phyloP scores from a whole-genome alignment of 805 yeast species.

The Sugiyamaella smithiae region DNA sequence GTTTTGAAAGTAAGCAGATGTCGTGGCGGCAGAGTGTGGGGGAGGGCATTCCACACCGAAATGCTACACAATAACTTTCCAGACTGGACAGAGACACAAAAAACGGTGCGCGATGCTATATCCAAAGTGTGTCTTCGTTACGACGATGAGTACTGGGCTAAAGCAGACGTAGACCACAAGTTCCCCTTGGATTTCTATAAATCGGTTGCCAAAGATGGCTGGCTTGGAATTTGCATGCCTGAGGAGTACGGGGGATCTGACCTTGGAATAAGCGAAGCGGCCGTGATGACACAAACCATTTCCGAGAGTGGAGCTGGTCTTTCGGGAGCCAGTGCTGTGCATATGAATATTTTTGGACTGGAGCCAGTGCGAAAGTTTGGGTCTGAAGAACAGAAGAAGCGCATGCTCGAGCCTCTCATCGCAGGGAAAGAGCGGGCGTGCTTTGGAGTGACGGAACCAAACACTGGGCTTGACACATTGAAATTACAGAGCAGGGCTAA shows the following conservation, averaged over 20 bases:
- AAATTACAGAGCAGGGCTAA: slow-evolving; percentile 7
- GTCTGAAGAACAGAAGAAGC: slow-evolving; percentile 8
- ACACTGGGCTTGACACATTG: slow-evolving; percentile 9
- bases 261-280: slow-evolving; percentile 10
- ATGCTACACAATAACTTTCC: slow-evolving; percentile 1
- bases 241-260: slow-evolving; percentile 11
- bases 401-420: slow-evolving; percentile 9
- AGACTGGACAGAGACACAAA: slow-evolving; percentile 11
- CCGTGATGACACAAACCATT: slow-evolving; percentile 12
- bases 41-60: not conserved
- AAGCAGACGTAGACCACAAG: slow-evolving; percentile 5
- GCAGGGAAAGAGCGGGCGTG: slow-evolving; percentile 10
- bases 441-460: slow-evolving; percentile 11
- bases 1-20: no score
- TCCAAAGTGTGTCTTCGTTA: slow-evolving; percentile 4
- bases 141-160: slow-evolving; percentile 10
- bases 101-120: slow-evolving; percentile 7
- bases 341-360: slow-evolving; percentile 14
- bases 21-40: no score
- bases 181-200: slow-evolving; percentile 11
- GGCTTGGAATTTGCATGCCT: slow-evolving; percentile 14
- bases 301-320: slow-evolving; percentile 14
- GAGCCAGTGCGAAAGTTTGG: slow-evolving; percentile 13
- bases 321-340: slow-evolving; percentile 13
- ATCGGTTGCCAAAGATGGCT: slow-evolving; percentile 8